These are phyloP conservation scores for Talaromyces atroroseus DNA, from an alignment of 2,329 filamentous ascomycete genomes.

Conservation along the genomic window DNA sequence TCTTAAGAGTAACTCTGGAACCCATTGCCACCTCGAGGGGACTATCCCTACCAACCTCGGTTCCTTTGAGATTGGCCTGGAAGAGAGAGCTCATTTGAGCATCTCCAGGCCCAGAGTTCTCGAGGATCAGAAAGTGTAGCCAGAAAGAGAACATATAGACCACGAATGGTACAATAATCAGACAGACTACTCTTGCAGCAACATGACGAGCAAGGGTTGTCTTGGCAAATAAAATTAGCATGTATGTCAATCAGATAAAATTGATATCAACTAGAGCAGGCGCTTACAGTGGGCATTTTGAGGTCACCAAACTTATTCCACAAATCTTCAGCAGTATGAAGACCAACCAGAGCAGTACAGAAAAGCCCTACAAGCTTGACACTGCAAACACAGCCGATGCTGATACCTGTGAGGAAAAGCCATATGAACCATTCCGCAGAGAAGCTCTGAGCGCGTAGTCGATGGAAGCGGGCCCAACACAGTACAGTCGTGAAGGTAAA, in stretches of 20 bases:
- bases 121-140: constrained; percentile 86
- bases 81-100: constrained; percentile 99
- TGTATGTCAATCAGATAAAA: neutral
- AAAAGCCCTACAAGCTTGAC: constrained; percentile 98
- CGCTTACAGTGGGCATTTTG: constrained; percentile 74
- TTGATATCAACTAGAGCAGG: neutral
- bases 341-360: constrained; percentile 84
- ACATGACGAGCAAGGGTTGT: constrained; percentile 69
- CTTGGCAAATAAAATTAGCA: constrained; percentile 34
- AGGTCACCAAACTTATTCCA: constrained; percentile 97
- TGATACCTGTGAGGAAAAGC: constrained; percentile 88
- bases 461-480: constrained; percentile 96
- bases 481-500: constrained; percentile 97
- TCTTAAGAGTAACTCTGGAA: constrained; percentile 89
- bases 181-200: constrained; percentile 70
- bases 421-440: constrained; percentile 89
- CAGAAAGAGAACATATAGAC: constrained; percentile 97
- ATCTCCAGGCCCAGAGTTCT: constrained; percentile 90
- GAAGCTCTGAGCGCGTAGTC: constrained; percentile 78
- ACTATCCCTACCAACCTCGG: constrained; percentile 88
- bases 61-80: constrained; percentile 91
- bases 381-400: constrained; percentile 96
- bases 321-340: constrained; percentile 93
- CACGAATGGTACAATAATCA: constrained; percentile 81
- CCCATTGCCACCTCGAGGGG: constrained; percentile 87